These are phyloP conservation scores for Aegilops sharonensis DNA, from an alignment of 176 grass and related monocot genomes.

Conservation along the genomic window DNA sequence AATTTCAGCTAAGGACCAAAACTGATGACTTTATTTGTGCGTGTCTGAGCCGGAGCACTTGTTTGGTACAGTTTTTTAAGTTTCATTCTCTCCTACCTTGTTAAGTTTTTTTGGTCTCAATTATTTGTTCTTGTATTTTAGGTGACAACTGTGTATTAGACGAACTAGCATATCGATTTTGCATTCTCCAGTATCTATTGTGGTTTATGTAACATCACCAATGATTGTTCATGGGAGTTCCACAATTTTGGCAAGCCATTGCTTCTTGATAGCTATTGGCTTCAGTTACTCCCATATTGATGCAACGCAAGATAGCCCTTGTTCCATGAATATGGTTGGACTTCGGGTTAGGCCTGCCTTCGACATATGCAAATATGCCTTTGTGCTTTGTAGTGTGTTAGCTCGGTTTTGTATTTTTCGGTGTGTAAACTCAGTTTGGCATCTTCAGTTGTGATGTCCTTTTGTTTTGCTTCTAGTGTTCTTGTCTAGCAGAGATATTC, in stretches of 20 bases:
- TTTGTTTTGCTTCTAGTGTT: neutral
- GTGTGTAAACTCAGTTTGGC: neutral
- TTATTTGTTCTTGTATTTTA: neutral
- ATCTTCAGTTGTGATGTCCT: slow-evolving; percentile 48
- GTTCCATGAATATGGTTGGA: neutral
- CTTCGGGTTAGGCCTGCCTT: slow-evolving; percentile 18
- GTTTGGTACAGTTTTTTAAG: neutral
- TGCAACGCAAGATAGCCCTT: slow-evolving; percentile 11
- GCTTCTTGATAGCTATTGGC: neutral
- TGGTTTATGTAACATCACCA: neutral
- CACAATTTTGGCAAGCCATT: neutral
- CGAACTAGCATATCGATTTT: neutral
- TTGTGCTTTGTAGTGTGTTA: neutral
- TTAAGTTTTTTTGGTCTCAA: no score
- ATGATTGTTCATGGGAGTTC: slow-evolving; percentile 1
- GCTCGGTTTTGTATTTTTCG: neutral
- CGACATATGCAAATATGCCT: neutral
- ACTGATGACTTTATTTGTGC: slow-evolving; percentile 68
- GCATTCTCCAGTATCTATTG: neutral
- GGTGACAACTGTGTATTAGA: neutral
- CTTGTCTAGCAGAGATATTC: slow-evolving; percentile 16
- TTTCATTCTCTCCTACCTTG: neutral
- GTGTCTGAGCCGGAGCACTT: slow-evolving; percentile 52
- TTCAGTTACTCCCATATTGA: neutral
- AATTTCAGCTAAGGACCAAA: slow-evolving; percentile 22